Evolutionary conservation across 2,329 filamentous ascomycete species (phyloP), one percentile per base, ranked within the genome.

Genomic region (Ceratocystis diversiconidia): DNA sequence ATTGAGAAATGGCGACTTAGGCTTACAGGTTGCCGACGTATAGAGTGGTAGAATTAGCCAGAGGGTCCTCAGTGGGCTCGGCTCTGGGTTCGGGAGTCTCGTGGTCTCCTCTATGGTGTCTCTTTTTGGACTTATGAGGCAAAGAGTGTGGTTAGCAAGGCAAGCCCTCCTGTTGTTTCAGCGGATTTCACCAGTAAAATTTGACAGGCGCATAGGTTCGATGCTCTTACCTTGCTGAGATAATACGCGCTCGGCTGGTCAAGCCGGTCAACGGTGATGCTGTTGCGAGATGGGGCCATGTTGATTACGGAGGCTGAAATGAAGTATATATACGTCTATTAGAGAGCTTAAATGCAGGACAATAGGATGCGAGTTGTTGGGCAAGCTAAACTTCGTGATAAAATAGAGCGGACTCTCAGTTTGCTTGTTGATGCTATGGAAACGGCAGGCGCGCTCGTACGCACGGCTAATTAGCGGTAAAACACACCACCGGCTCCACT

Each of bases 161-260:
- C 28, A 28, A 7, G 36, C 15, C 10, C 17, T 62, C 43, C 19
- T 22, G 6, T 46, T n/a, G 15, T 44, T 22, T 7, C 10, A 7
- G 46, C 6, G 17, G 46, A 22, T 48, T n/a, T 19, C 17, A 22
- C 17, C 46, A 22, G 46, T 19, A 61, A 36, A 61, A 41, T 22
- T 36, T 28, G 30, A 43, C 32, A 5, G 10, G 22, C 41, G n/a
- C 25, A 19, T 12, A 50, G 19, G 22, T 17, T 50, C 3, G 5
- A 8, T 17, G n/a, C 17, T 19, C 79, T 74, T 78, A 95, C 92
- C 78, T 89, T 89, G 77, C 82, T 86, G 69, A 85, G 82, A 72
- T 92, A 96, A 78, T 99, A 99, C 71, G 92, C 92, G 74, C 92
- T 97, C 19, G 94, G 92, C 76, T 87, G 88, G 76, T 99, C 94